Percentiles rank a stretch among this genome's conserved stretches.
Conservation (phyloP, 768 basidiomycete species). For the Coprinellus micaceus region DNA sequence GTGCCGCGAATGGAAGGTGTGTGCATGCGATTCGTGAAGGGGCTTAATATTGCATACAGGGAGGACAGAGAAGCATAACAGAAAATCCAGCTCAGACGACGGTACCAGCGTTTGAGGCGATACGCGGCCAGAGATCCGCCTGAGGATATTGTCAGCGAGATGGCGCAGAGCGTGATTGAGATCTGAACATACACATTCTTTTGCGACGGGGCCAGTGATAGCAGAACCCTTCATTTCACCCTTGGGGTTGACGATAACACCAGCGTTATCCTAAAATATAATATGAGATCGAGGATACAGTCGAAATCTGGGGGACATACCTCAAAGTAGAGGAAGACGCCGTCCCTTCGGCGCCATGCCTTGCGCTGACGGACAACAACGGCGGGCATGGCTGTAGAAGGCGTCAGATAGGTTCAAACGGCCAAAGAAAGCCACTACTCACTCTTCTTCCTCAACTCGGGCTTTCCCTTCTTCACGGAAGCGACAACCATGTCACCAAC, state of each 20-base stretch:
- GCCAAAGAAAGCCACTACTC: slow-evolving; percentile 31
- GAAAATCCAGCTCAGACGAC: slow-evolving; percentile 67
- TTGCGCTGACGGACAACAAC: slow-evolving; percentile 98
- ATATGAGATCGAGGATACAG: background rate
- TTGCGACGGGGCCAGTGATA: slow-evolving; percentile 95
- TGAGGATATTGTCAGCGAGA: slow-evolving; percentile 24
- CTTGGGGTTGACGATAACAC: slow-evolving; percentile 97
- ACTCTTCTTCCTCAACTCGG: slow-evolving; percentile 99
- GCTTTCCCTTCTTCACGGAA: slow-evolving; percentile 99
- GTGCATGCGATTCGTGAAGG: background rate
- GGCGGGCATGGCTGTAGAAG: slow-evolving; percentile 81
- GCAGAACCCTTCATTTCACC: slow-evolving; percentile 99
- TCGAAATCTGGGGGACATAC: slow-evolving; percentile 31
- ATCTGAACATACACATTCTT: slow-evolving; percentile 84
- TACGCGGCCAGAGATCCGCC: slow-evolving; percentile 99
- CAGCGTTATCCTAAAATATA: slow-evolving; percentile 75
- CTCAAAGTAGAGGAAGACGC: slow-evolving; percentile 99
- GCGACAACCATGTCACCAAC: slow-evolving; percentile 95
- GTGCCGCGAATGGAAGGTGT: background rate
- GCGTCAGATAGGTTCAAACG: slow-evolving; percentile 12
- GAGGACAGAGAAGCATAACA: background rate
- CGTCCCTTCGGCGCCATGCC: slow-evolving; percentile 96
- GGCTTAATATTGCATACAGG: background rate
- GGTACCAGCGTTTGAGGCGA: slow-evolving; percentile 97
- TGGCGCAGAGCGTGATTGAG: background rate